Conservation (phyloP, 495 filamentous ascomycete species). For the Antarctomyces pellizariae region DNA sequence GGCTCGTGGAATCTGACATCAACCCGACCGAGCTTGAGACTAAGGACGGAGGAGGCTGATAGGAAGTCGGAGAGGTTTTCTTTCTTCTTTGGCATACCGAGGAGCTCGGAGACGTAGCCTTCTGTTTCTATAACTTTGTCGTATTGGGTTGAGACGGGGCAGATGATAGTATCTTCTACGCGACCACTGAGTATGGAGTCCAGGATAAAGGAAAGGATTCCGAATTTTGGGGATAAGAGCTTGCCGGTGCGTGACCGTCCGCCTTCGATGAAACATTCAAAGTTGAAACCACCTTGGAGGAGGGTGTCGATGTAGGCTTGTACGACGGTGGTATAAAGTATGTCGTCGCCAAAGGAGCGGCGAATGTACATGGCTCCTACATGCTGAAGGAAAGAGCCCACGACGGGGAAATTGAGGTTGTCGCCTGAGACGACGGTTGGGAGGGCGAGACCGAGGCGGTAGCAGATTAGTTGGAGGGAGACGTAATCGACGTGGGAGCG, state of each 20-base stretch:
- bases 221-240: conserved; percentile 79
- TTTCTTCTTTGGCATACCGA: conserved; percentile 83
- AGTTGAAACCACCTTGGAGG: conserved; percentile 72
- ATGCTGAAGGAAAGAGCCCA: conserved; percentile 80
- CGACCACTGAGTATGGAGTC: conserved; percentile 77
- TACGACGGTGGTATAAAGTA: conserved; percentile 71
- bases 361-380: conserved; percentile 94
- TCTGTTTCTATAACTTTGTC: conserved; percentile 98
- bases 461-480: conserved; percentile 80
- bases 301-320: conserved; percentile 91
- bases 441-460: conserved; percentile 66
- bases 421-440: conserved; percentile 92
- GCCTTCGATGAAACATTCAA: conserved; percentile 94
- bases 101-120: conserved; percentile 80
- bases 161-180: conserved; percentile 74
- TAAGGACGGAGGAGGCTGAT: conserved; percentile 69
- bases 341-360: conserved; percentile 76
- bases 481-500: conserved; percentile 92
- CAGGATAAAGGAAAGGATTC: conserved; percentile 80
- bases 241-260: conserved; percentile 84
- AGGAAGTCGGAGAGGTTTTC: conserved; percentile 81
- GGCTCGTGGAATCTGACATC: conserved; percentile 92
- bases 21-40: conserved; percentile 69
- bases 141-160: conserved; percentile 89
- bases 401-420: conserved; percentile 80